These are phyloP conservation scores for Vitellaria paradoxa DNA, from an alignment of 179 eudicot genomes.

Conservation along the genomic window DNA sequence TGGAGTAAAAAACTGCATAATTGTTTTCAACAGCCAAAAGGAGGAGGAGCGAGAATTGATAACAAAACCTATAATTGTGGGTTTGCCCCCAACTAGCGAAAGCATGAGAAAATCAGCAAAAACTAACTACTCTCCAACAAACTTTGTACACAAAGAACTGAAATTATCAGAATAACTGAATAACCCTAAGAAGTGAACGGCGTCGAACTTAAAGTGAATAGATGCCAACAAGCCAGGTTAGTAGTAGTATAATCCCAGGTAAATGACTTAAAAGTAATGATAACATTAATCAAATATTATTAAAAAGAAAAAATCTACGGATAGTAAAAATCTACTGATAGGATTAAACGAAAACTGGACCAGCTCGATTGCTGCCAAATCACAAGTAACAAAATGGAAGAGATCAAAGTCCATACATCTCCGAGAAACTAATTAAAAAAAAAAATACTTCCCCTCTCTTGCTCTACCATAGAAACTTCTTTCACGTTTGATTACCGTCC, in stretches of 20 bases:
- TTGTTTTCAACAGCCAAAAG: background rate
- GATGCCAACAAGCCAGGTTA: background rate
- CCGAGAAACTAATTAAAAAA: background rate
- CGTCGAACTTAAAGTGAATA: background rate
- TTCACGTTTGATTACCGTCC: background rate
- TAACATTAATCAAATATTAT: background rate
- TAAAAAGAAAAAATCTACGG: background rate
- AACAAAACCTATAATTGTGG: background rate
- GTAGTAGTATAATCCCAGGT: background rate
- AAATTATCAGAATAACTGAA: background rate
- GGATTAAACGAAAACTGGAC: background rate
- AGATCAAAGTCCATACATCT: background rate
- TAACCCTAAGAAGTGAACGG: background rate
- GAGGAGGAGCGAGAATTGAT: background rate
- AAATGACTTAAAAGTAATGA: background rate
- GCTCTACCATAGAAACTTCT: background rate
- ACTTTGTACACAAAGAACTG: background rate
- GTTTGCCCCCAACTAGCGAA: background rate
- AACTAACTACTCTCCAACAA: background rate
- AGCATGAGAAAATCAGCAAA: background rate
- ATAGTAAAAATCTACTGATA: too few species aligned
- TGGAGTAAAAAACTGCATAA: background rate
- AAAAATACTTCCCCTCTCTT: background rate
- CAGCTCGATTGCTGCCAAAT: background rate
- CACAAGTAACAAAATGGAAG: background rate